Conservation (phyloP, 2,329 filamentous ascomycete genomes). For the Pestalotiopsis sp. region DNA sequence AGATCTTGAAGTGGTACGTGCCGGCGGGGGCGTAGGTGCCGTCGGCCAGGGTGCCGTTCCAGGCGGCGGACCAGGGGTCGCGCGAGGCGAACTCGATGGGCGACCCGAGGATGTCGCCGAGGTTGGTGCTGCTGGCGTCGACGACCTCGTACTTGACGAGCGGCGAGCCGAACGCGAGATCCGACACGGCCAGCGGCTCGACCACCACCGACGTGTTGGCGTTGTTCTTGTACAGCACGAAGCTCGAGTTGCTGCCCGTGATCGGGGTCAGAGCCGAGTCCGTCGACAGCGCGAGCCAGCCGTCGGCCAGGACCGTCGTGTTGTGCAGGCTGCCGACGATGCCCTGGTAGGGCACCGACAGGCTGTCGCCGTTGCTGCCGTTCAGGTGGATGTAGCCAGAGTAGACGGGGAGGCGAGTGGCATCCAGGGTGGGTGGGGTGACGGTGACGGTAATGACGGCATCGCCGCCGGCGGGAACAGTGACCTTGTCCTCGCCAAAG, state of each 20-base stretch:
- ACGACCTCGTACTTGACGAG: conserved; percentile 48
- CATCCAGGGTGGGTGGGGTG: conserved; percentile 42
- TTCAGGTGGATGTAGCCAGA: conserved; percentile 51
- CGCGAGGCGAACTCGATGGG: conserved; percentile 40
- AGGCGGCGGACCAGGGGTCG: conserved; percentile 34
- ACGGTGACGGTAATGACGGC: conserved; percentile 47
- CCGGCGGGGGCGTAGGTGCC: conserved; percentile 52
- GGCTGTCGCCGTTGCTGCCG: conserved; percentile 30
- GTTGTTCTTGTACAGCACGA: conserved; percentile 26
- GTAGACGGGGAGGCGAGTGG: conserved; percentile 47
- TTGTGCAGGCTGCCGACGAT: conserved; percentile 41
- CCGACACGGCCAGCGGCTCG: conserved; percentile 43
- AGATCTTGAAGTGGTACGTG: conserved; percentile 51
- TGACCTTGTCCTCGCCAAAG: conserved; percentile 39
- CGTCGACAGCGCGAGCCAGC: conserved; percentile 37
- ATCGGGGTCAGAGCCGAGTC: conserved; percentile 32
- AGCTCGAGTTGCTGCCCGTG: conserved; percentile 24
- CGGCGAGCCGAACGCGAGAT: conserved; percentile 48
- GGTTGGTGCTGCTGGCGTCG: conserved; percentile 31
- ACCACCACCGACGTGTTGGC: conserved; percentile 25
- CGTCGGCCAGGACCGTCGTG: conserved; percentile 36
- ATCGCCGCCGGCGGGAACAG: conserved; percentile 28
- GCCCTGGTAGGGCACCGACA: conserved; percentile 43
- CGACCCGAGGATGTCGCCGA: conserved; percentile 44
- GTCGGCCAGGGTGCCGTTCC: conserved; percentile 50